Conservation (phyloP, 768 basidiomycete genomes). For the Saitozyma podzolica region DNA sequence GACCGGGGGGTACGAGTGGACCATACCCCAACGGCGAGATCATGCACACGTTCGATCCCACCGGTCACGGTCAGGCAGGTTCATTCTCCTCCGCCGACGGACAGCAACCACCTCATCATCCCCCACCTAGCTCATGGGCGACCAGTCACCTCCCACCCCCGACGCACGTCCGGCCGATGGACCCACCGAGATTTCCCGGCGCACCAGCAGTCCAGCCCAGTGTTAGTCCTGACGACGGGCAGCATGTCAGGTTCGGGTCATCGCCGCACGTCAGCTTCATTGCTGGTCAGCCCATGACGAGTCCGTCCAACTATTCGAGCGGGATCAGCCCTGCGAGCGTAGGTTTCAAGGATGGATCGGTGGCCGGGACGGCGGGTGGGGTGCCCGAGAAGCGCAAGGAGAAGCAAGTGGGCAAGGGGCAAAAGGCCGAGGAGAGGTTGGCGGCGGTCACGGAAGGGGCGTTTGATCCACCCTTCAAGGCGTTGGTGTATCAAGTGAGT, state of each 20-base stretch:
- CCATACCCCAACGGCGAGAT: neutral
- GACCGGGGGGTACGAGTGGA: neutral
- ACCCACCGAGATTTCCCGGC: neutral
- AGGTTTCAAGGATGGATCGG: neutral
- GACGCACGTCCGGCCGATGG: conserved; percentile 2
- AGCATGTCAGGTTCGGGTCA: conserved; percentile 3
- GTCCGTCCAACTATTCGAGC: neutral
- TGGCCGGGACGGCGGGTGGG: neutral
- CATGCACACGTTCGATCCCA: too few relatives aligned
- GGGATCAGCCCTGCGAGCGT: conserved; percentile 4
- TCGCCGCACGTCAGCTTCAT: conserved; percentile 1
- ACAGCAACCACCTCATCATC: neutral
- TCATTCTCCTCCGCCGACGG: too few relatives aligned
- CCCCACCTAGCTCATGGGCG: neutral
- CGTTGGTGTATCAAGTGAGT: conserved; percentile 36
- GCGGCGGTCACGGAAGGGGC: conserved; percentile 23
- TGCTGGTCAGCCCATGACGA: neutral
- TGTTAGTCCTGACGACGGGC: neutral
- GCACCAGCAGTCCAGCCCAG: neutral
- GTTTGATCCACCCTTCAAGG: conserved; percentile 42
- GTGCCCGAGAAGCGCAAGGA: neutral
- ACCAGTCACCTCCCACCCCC: neutral
- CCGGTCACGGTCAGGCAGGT: too few relatives aligned
- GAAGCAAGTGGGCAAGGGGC: conserved; percentile 20
- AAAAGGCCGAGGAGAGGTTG: conserved; percentile 32